phyloP scores from a whole-genome alignment of 306 rosid species.

The Cicer arietinum region DNA sequence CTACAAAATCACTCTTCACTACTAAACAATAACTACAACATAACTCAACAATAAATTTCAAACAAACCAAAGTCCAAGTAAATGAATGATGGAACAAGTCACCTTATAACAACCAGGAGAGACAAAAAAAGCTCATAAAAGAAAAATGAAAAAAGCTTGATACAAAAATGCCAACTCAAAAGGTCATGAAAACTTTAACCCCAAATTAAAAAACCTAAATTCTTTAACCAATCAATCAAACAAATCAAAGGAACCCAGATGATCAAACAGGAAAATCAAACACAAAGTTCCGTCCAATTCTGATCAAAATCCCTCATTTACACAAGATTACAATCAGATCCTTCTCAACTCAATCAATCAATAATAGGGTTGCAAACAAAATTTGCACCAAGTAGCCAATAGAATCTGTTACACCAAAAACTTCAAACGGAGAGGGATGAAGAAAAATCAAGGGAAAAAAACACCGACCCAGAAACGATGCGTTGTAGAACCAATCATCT shows the following conservation, averaged over 20 bases:
- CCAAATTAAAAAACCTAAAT: neutral
- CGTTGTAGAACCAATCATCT: conserved; percentile 38
- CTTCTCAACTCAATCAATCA: conserved; percentile 12
- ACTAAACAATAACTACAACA: conserved; percentile 14
- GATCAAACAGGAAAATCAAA: conserved; percentile 37
- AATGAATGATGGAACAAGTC: neutral
- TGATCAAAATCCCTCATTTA: conserved; percentile 45
- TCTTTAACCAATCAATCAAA: conserved; percentile 35
- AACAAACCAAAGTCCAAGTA: conserved; percentile 42
- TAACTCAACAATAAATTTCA: conserved; percentile 34
- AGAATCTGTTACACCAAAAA: conserved; percentile 36
- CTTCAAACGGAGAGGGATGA: conserved; percentile 16
- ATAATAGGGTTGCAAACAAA: conserved; percentile 10
- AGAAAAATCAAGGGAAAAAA: conserved; percentile 31
- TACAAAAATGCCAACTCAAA: conserved; percentile 43
- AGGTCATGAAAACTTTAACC: conserved; percentile 15
- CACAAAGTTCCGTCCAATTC: conserved; percentile 40
- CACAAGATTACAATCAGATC: conserved; percentile 44
- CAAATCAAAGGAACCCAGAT: conserved; percentile 38
- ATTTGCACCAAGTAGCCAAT: conserved; percentile 46
- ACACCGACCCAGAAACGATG: conserved; percentile 52
- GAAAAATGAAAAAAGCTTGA: conserved; percentile 40
- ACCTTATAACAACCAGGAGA: conserved; percentile 30
- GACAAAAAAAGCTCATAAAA: conserved; percentile 43
- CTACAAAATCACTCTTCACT: neutral